A percentile compares a stretch with the other conserved stretches of the same genome.
phyloP scores from a whole-genome alignment of 345 rosid species.

The Salix koriyanagi region DNA sequence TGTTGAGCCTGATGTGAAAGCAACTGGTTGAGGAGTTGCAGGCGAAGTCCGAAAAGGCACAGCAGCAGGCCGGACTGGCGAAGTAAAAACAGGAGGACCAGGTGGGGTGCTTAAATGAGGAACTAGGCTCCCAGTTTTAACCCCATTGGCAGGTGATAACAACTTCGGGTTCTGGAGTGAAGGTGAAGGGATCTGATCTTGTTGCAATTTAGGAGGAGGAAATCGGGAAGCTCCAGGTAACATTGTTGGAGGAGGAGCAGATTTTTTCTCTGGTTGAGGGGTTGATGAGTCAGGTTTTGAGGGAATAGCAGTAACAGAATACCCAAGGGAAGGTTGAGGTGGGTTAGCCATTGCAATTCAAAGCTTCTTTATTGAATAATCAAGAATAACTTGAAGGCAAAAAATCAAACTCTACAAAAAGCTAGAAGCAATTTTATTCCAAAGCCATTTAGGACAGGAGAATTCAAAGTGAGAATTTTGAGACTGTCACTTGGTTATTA shows the following conservation, averaged over 20 bases:
- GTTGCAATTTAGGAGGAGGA: constrained; percentile 57
- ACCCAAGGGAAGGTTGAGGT: constrained; percentile 45
- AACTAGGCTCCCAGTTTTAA: constrained; percentile 55
- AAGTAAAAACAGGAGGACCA: constrained; percentile 81
- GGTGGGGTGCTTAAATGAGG: constrained; percentile 91
- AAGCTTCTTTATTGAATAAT: constrained; percentile 11
- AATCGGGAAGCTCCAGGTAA: constrained; percentile 58
- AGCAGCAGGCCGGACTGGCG: constrained; percentile 91
- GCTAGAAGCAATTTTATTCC: constrained; percentile 3
- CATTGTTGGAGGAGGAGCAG: constrained; percentile 40
- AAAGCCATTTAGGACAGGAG: constrained; percentile 15
- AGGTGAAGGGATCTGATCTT: constrained; percentile 56
- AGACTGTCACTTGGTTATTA: constrained; percentile 14
- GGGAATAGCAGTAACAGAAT: constrained; percentile 38
- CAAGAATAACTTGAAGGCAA: constrained; percentile 14
- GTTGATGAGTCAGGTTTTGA: constrained; percentile 40
- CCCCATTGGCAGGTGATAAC: constrained; percentile 60
- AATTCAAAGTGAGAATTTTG: not conserved
- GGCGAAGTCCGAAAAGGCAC: constrained; percentile 92
- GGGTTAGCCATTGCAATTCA: constrained; percentile 58
- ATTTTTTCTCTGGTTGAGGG: constrained; percentile 40
- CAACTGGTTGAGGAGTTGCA: constrained; percentile 86
- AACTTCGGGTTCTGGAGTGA: constrained; percentile 44
- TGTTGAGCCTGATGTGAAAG: constrained; percentile 66
- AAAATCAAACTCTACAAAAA: constrained; percentile 11